These are phyloP conservation scores for Acrodontium crateriforme DNA, from an alignment of 2,329 filamentous ascomycete species.

Conservation along the genomic window DNA sequence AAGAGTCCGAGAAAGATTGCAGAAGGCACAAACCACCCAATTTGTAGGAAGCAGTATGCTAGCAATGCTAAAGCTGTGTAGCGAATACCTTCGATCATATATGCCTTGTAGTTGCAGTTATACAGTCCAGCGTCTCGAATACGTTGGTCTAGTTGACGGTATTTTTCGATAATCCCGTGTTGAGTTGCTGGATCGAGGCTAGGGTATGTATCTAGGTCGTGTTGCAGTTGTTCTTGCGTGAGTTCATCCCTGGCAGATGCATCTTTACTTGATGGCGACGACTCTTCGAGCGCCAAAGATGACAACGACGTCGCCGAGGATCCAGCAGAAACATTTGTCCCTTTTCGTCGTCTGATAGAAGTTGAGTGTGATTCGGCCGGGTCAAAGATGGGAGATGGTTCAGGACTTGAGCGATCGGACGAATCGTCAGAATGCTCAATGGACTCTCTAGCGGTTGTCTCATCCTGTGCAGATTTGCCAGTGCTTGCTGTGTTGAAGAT, in stretches of 20 bases:
- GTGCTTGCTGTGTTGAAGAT: conserved; percentile 44
- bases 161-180: conserved; percentile 61
- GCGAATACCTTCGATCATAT: conserved; percentile 58
- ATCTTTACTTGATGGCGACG: conserved; percentile 9
- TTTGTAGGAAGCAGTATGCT: conserved; percentile 37
- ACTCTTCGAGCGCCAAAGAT: conserved; percentile 31
- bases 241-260: conserved; percentile 55
- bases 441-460: conserved; percentile 13
- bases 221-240: conserved; percentile 59
- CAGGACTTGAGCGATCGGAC: conserved; percentile 41
- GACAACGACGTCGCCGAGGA: conserved; percentile 48
- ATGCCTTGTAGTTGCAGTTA: conserved; percentile 69
- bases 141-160: conserved; percentile 59
- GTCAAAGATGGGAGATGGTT: conserved; percentile 47
- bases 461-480: conserved; percentile 12
- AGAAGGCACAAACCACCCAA: conserved; percentile 40
- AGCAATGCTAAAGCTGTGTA: conserved; percentile 55
- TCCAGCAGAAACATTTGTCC: conserved; percentile 18
- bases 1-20: conserved; percentile 65
- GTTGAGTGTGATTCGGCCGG: conserved; percentile 27
- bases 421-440: conserved; percentile 20
- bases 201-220: conserved; percentile 72
- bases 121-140: conserved; percentile 67
- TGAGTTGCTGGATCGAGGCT: conserved; percentile 61
- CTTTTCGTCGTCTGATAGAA: conserved; percentile 23